Evolutionary conservation across 768 basidiomycete genomes (phyloP).

Genomic region (Rhodotorula toruloides): DNA sequence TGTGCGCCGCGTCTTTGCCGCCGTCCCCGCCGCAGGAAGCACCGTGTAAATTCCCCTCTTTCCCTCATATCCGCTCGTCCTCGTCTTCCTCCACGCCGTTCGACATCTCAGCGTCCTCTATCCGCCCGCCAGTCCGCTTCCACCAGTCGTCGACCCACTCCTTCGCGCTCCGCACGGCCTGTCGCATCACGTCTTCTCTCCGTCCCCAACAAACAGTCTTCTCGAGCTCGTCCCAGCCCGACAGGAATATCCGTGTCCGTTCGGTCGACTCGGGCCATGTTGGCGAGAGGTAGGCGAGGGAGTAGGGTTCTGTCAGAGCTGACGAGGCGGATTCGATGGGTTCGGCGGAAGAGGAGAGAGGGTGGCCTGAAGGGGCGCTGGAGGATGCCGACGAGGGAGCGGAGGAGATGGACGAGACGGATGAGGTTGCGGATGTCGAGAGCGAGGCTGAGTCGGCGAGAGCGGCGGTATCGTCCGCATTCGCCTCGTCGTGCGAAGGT

Average conservation of each 20-base stretch:
- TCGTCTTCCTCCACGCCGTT: not conserved
- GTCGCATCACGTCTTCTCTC: slow-evolving; percentile 19
- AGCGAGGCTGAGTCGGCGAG: too few species aligned
- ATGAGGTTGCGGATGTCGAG: not conserved
- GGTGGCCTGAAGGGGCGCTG: not conserved
- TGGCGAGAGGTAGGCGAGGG: slow-evolving; percentile 5
- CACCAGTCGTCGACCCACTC: not conserved
- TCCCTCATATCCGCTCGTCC: not conserved
- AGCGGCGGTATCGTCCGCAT: not conserved
- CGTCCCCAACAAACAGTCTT: slow-evolving; percentile 11
- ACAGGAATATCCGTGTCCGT: slow-evolving; percentile 4
- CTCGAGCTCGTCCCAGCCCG: slow-evolving; percentile 22
- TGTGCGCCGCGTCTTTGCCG: too few species aligned
- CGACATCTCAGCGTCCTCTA: not conserved
- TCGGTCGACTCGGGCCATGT: slow-evolving; percentile 34
- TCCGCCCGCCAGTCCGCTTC: not conserved
- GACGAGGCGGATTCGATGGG: not conserved
- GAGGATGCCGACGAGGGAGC: not conserved
- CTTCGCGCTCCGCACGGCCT: slow-evolving; percentile 3
- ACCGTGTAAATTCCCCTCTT: not conserved
- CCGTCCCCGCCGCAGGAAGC: too few species aligned
- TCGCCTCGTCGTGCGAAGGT: too few species aligned
- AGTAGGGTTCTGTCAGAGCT: not conserved
- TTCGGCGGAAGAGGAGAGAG: not conserved
- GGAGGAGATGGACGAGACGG: not conserved